Conservation (phyloP, 2,329 filamentous ascomycete genomes). For the Aschersonia sp. region DNA sequence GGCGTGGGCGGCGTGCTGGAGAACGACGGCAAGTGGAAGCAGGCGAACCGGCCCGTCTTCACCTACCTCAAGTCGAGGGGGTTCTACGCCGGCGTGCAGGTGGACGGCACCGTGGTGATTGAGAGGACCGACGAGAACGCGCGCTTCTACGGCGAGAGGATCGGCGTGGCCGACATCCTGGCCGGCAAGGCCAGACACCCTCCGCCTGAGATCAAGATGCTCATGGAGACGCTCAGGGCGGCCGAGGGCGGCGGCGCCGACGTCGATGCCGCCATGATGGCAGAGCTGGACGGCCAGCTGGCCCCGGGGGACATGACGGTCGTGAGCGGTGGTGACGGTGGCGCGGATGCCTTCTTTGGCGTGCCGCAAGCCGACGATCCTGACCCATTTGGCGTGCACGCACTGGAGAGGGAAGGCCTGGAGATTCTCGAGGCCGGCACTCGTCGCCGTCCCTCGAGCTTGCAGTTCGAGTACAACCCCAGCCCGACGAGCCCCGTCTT, state of each 20-base stretch:
- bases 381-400: conserved; percentile 21
- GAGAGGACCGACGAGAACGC: conserved; percentile 76
- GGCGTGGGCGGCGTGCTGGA: conserved; percentile 62
- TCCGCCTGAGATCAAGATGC: conserved; percentile 12
- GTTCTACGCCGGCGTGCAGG: conserved; percentile 72
- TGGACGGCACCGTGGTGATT: conserved; percentile 75
- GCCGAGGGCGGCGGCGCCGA: conserved; percentile 19
- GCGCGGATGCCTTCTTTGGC: conserved; percentile 13
- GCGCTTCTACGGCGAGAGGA: conserved; percentile 57
- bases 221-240: conserved; percentile 19
- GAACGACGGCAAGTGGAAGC: conserved; percentile 27
- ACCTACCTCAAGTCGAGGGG: conserved; percentile 75
- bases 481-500: conserved; percentile 21
- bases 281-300: conserved; percentile 17
- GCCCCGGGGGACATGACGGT: conserved; percentile 20
- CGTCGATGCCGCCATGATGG: conserved; percentile 16
- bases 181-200: conserved; percentile 22
- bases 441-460: conserved; percentile 17
- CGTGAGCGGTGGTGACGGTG: conserved; percentile 6
- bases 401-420: conserved; percentile 20
- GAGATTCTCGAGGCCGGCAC: conserved; percentile 21
- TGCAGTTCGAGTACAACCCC: conserved; percentile 20
- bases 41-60: conserved; percentile 38
- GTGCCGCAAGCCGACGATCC: conserved; percentile 22
- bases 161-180: conserved; percentile 30